Percentiles rank a stretch among this genome's conserved stretches.
Evolutionary conservation across 75 land plant genomes (phyloP).

Genomic region (Sequoiadendron giganteum): DNA sequence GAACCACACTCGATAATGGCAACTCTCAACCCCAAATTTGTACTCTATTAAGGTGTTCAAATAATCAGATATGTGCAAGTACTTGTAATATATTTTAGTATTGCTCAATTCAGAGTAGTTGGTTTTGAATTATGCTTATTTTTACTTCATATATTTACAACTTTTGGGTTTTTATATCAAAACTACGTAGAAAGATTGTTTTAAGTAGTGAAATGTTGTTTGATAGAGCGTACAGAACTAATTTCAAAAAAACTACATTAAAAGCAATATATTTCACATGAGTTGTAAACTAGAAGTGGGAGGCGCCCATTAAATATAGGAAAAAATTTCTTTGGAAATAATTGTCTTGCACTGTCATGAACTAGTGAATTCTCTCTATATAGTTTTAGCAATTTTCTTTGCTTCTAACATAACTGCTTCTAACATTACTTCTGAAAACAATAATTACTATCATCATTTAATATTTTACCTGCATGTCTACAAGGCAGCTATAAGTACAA

Average conservation of each 20-base stretch:
- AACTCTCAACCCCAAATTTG: background rate
- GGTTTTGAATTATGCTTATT: background rate
- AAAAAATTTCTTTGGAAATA: background rate
- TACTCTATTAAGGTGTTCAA: background rate
- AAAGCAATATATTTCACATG: background rate
- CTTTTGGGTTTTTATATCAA: background rate
- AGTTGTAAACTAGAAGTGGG: background rate
- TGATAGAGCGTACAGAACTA: background rate
- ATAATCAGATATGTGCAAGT: background rate
- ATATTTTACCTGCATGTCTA: too few species aligned
- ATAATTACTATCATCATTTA: too few species aligned
- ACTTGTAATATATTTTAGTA: background rate
- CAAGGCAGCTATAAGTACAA: too few species aligned
- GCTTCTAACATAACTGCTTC: background rate
- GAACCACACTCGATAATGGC: background rate
- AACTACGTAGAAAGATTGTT: background rate
- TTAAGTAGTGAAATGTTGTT: background rate
- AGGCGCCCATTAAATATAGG: background rate
- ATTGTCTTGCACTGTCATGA: background rate
- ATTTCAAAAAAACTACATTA: background rate
- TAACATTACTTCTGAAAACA: too few species aligned
- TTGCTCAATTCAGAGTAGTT: background rate
- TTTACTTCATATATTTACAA: background rate
- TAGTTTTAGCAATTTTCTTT: background rate
- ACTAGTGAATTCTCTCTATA: background rate